phyloP scores from a whole-genome alignment of 2,329 filamentous ascomycete genomes.

The Clarireedia hainanense region DNA sequence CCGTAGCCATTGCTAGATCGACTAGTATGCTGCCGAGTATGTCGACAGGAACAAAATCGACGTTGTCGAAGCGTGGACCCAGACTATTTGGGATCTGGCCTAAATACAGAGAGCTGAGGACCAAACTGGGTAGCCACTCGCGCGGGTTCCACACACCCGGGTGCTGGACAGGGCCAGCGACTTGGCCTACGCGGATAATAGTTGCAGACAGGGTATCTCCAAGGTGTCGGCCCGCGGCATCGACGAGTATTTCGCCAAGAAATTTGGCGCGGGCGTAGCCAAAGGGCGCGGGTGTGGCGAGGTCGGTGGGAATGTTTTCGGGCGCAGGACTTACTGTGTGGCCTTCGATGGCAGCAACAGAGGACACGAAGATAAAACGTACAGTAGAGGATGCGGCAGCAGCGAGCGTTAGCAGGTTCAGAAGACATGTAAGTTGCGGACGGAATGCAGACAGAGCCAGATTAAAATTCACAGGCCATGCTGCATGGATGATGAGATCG shows the following conservation, averaged over 20 bases:
- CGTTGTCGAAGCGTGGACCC: slow-evolving; percentile 24
- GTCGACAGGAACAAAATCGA: slow-evolving; percentile 40
- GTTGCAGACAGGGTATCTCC: not conserved
- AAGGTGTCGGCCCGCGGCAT: slow-evolving; percentile 13
- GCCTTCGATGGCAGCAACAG: slow-evolving; percentile 12
- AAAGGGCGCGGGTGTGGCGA: slow-evolving; percentile 28
- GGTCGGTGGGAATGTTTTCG: slow-evolving; percentile 11
- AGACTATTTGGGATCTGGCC: slow-evolving; percentile 32
- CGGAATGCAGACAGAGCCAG: slow-evolving; percentile 29
- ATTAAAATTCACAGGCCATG: slow-evolving; percentile 34
- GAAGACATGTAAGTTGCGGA: slow-evolving; percentile 31
- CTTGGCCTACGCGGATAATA: slow-evolving; percentile 39
- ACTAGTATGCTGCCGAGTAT: slow-evolving; percentile 31
- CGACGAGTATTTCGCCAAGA: slow-evolving; percentile 32
- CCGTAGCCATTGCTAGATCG: slow-evolving; percentile 21
- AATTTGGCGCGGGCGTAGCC: slow-evolving; percentile 19
- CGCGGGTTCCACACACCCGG: slow-evolving; percentile 45
- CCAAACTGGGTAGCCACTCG: slow-evolving; percentile 47
- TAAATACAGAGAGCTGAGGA: slow-evolving; percentile 32
- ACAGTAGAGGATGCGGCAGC: slow-evolving; percentile 4
- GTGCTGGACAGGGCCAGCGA: slow-evolving; percentile 33
- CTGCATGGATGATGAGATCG: slow-evolving; percentile 17
- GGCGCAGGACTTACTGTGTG: not conserved
- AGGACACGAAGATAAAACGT: slow-evolving; percentile 21
- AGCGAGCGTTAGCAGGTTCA: slow-evolving; percentile 29